Evolutionary conservation across 208 protist species (phyloP).

Genomic region (Crithidia acanthocephali): DNA sequence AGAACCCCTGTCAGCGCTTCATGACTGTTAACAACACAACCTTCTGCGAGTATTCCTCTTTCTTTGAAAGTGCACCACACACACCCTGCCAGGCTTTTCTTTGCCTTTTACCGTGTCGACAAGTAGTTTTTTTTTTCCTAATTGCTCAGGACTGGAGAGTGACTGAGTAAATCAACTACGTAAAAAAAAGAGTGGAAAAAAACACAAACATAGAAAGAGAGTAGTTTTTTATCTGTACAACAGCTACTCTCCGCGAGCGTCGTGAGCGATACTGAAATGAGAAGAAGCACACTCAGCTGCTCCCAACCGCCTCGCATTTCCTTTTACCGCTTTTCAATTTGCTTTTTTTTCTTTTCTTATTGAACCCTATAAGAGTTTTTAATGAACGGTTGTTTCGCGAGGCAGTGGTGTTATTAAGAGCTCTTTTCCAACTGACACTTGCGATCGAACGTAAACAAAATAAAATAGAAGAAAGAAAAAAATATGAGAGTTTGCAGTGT

Average conservation of each 20-base stretch:
- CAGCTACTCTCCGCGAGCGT: neutral
- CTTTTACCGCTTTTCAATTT: neutral
- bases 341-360: neutral
- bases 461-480: neutral
- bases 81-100: too few relatives aligned
- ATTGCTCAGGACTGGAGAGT: too few relatives aligned
- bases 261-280: neutral
- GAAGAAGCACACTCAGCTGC: neutral
- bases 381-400: neutral
- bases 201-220: constrained; percentile 2
- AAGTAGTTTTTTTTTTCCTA: too few relatives aligned
- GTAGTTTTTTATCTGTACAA: constrained; percentile 1
- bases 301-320: too few relatives aligned
- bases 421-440: neutral
- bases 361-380: too few relatives aligned
- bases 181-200: constrained; percentile 13
- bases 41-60: too few relatives aligned
- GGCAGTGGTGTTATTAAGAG: neutral
- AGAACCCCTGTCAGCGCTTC: too few relatives aligned
- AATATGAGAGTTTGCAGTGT: neutral
- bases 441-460: neutral
- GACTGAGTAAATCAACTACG: too few relatives aligned
- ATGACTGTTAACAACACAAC: too few relatives aligned
- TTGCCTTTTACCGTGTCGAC: too few relatives aligned
- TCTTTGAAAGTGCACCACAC: too few relatives aligned